Base-by-base conservation (phyloP, 139 green algal genomes). In the Micromonas commoda region DNA sequence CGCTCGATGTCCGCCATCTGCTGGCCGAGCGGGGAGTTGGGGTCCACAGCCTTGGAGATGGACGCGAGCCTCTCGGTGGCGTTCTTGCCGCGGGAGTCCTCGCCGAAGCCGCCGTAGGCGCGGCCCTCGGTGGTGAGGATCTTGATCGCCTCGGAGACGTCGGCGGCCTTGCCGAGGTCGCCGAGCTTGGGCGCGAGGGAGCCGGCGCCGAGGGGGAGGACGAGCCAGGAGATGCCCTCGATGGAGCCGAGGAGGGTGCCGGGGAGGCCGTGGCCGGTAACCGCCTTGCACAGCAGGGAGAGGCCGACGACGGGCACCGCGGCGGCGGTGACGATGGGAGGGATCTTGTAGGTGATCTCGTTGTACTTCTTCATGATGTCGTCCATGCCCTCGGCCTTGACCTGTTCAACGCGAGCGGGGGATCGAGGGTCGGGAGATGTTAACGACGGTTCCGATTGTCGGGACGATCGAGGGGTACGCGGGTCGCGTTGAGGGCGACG, bases 261-360 rank as follows among this genome's bases (percentile, higher is more conserved):
- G 26, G 76, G 76, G 26, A 81, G 72, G 31, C 76, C 76, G 57
- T 79, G 34, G 2, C 76, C 76, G 9, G 76, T 80, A 28, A 81
- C 13, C 26, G 64, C 23, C 32, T 81, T 81, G 38, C 29, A 78
- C 19, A 81, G 39, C 28, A 81, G 45, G 1, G 76, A 81, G 35
- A 81, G 34, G 0, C 26, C 65, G 68, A 81, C 53, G 38, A 81
- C 31, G 0, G 76, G 76, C 23, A 81, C 3, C 23, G 76, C 77
- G 26, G 76, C 76, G 28, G 76, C 76, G 35, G 76, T 80, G 28
- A 81, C 73, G 21, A 76, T 68, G 6, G 76, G 61, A 13, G 76
- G 76, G 5, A 77, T 77, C 52, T 77, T 77, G 38, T 77, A 66
- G 26, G 71, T 77, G 26, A 77, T 66, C 51, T 77, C 71, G 51